These are phyloP conservation scores for Capillidium rhysosporum DNA, from an alignment of 371 early-diverging fungal genomes.

Conservation along the genomic window DNA sequence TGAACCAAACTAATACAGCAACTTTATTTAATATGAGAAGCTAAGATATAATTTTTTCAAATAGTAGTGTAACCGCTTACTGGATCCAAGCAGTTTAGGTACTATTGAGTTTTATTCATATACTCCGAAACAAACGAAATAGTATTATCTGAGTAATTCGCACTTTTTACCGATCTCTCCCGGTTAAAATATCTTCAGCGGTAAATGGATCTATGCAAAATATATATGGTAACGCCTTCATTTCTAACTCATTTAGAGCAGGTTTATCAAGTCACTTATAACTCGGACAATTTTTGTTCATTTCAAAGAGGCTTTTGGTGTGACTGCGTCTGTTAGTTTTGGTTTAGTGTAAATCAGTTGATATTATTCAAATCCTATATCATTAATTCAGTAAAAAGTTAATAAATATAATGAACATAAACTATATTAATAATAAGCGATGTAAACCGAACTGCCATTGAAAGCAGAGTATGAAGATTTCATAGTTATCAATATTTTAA, in stretches of 20 bases:
- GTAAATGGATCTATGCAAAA: conserved; percentile 76
- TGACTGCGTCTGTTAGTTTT: conserved; percentile 23
- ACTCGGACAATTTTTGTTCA: not conserved
- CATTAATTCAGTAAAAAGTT: not conserved
- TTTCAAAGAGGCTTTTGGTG: conserved; percentile 18
- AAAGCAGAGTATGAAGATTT: not conserved
- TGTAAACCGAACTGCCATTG: not conserved
- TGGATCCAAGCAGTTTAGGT: conserved; percentile 44
- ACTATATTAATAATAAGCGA: too few relatives aligned
- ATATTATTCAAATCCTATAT: conserved; percentile 8
- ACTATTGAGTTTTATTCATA: conserved; percentile 46
- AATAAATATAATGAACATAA: not conserved
- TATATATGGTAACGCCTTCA: conserved; percentile 28
- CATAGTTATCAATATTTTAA: not conserved
- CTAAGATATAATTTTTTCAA: conserved; percentile 48
- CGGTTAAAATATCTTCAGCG: conserved; percentile 72
- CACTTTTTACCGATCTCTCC: conserved; percentile 85
- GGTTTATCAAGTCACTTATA: conserved; percentile 60
- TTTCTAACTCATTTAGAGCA: conserved; percentile 58
- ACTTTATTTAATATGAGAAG: conserved; percentile 54
- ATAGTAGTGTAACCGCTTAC: conserved; percentile 67
- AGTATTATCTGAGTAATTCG: conserved; percentile 77
- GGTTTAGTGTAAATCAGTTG: conserved; percentile 26
- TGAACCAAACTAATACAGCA: conserved; percentile 51
- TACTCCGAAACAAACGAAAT: conserved; percentile 69